Evolutionary conservation across 2,329 filamentous ascomycete species (phyloP).

Genomic region (Penicillium sp.): DNA sequence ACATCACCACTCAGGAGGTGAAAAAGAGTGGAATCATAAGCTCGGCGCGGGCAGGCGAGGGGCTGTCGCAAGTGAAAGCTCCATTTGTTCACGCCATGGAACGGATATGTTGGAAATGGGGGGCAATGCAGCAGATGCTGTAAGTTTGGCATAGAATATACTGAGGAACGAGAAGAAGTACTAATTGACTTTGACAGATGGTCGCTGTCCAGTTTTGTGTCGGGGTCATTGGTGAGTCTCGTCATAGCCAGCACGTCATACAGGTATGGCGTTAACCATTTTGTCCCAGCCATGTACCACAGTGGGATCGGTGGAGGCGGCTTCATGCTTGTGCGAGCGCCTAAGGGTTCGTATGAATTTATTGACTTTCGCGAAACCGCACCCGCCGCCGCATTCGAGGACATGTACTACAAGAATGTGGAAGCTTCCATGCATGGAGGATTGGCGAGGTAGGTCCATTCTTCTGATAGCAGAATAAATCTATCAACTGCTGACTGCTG

Average conservation of each 20-base stretch:
- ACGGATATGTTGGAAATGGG: conserved; percentile 60
- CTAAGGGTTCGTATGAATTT: conserved; percentile 74
- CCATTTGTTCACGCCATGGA: conserved; percentile 68
- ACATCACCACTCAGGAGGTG: neutral
- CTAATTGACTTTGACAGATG: conserved; percentile 41
- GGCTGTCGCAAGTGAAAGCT: conserved; percentile 68
- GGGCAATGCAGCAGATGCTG: conserved; percentile 73
- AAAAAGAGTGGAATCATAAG: conserved; percentile 29
- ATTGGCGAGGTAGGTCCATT: conserved; percentile 54
- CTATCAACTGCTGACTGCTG: neutral
- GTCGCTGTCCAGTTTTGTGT: conserved; percentile 73
- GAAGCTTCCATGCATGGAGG: conserved; percentile 68
- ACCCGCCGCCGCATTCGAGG: conserved; percentile 72
- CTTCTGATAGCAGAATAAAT: no score
- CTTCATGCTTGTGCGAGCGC: conserved; percentile 76
- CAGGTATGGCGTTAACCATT: neutral
- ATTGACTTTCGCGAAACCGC: conserved; percentile 90
- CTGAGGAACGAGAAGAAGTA: neutral
- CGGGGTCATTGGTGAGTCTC: conserved; percentile 60
- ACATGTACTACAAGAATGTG: conserved; percentile 78
- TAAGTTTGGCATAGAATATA: conserved; percentile 27
- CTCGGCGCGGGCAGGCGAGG: conserved; percentile 44
- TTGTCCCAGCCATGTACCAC: conserved; percentile 64
- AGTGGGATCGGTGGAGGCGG: conserved; percentile 83
- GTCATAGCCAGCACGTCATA: neutral